phyloP scores from a whole-genome alignment of 1,284 basidiomycete species.

The Ceratobasidium sp. region DNA sequence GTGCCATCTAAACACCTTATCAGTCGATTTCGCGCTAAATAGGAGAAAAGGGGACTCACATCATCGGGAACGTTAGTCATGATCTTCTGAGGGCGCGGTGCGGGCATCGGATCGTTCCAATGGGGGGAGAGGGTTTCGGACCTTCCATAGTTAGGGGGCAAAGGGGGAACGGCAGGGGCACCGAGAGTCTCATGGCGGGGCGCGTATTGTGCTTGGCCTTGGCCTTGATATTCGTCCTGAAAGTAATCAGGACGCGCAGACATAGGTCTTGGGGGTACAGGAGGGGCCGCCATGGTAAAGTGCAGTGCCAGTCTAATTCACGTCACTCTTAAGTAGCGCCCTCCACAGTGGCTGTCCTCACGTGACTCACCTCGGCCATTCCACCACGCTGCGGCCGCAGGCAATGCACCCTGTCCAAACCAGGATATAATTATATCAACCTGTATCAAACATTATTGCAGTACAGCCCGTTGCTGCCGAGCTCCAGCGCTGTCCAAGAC shows the following conservation, averaged over 20 bases:
- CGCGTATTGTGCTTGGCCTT: constrained; percentile 4
- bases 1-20: constrained; percentile 35
- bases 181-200: background rate
- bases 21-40: background rate
- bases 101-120: constrained; percentile 38
- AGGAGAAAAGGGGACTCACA: constrained; percentile 1
- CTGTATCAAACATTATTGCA: too few species aligned
- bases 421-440: too few species aligned
- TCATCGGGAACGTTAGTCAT: constrained; percentile 34
- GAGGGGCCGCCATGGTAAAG: constrained; percentile 29
- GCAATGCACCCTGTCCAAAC: too few species aligned
- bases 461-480: too few species aligned
- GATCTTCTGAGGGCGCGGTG: constrained; percentile 33
- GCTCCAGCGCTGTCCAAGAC: too few species aligned
- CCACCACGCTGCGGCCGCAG: too few species aligned
- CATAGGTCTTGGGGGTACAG: constrained; percentile 37
- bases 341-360: constrained; percentile 16
- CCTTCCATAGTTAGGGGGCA: constrained; percentile 22
- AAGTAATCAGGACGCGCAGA: constrained; percentile 43
- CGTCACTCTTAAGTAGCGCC: background rate
- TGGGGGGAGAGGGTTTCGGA: constrained; percentile 18
- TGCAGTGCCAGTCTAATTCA: background rate
- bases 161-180: constrained; percentile 33
- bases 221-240: constrained; percentile 24
- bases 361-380: constrained; percentile 3